phyloP scores from a whole-genome alignment of 2,329 filamentous ascomycete genomes.

The Trichoderma harzianum region DNA sequence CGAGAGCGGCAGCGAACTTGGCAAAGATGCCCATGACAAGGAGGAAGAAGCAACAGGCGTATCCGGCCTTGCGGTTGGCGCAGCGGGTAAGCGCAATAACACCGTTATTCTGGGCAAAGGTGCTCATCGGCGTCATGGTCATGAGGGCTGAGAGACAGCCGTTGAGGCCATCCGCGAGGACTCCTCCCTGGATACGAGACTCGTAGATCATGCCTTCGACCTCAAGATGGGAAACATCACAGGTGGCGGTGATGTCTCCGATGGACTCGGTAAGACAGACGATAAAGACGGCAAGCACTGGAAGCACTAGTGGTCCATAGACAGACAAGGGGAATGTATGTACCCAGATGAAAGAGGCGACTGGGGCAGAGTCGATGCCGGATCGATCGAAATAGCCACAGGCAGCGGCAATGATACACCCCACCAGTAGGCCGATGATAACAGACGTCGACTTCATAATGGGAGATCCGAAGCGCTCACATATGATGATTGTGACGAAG shows the following conservation, averaged over 20 bases:
- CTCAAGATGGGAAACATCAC: conserved; percentile 73
- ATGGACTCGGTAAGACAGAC: conserved; percentile 77
- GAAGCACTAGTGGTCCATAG: conserved; percentile 71
- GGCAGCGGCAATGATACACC: conserved; percentile 75
- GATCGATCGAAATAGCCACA: conserved; percentile 73
- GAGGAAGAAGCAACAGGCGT: conserved; percentile 73
- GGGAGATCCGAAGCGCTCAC: conserved; percentile 76
- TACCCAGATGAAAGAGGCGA: conserved; percentile 74
- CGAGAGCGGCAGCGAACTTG: conserved; percentile 77
- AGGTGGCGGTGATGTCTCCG: conserved; percentile 76
- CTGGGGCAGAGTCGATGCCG: conserved; percentile 69
- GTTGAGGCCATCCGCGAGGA: conserved; percentile 74
- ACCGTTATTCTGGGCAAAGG: conserved; percentile 81
- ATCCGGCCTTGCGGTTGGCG: conserved; percentile 76
- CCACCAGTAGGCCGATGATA: conserved; percentile 68
- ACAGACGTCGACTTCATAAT: conserved; percentile 82
- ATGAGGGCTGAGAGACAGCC: conserved; percentile 71
- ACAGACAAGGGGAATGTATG: conserved; percentile 70
- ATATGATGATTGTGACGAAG: conserved; percentile 74
- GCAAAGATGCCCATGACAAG: conserved; percentile 78
- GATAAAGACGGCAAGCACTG: conserved; percentile 66
- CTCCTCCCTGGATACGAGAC: conserved; percentile 73
- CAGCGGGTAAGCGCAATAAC: conserved; percentile 79
- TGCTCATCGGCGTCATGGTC: conserved; percentile 77
- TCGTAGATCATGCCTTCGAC: conserved; percentile 71